Evolutionary conservation across 2,329 filamentous ascomycete species (phyloP).

Genomic region (Botrytis medusae): DNA sequence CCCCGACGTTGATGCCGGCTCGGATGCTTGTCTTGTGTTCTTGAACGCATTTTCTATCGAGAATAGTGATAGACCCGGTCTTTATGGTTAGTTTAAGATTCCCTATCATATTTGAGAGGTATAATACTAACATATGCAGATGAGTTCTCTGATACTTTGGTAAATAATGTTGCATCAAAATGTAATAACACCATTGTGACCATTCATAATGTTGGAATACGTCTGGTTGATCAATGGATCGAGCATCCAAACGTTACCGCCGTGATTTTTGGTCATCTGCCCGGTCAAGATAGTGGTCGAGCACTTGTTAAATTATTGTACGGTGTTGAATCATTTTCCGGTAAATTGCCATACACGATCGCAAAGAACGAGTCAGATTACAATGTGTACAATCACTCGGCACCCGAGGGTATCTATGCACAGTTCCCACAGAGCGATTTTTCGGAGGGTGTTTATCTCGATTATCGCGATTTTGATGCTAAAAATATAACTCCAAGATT

Average conservation of each 20-base stretch:
- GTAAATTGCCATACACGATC: not conserved
- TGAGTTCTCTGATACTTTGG: not conserved
- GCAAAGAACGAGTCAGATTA: not conserved
- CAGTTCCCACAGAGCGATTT: not conserved
- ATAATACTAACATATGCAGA: not conserved
- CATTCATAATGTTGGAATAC: not conserved
- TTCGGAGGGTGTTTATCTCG: not conserved
- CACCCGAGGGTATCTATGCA: not conserved
- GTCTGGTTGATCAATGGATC: not conserved
- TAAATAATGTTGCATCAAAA: not conserved
- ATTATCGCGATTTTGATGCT: not conserved
- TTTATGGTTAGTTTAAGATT: not conserved
- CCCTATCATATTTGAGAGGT: not conserved
- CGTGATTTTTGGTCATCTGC: not conserved
- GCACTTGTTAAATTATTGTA: not conserved
- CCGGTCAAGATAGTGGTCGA: not conserved
- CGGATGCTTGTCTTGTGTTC: not conserved
- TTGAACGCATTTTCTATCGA: not conserved
- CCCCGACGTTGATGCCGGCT: not conserved
- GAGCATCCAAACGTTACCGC: not conserved
- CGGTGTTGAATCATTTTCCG: not conserved
- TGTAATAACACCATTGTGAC: not conserved
- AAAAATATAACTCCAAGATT: not conserved
- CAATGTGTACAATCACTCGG: not conserved
- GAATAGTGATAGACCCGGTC: not conserved